Conservation (phyloP, 2,329 filamentous ascomycete genomes). For the Fusarium sp. region DNA sequence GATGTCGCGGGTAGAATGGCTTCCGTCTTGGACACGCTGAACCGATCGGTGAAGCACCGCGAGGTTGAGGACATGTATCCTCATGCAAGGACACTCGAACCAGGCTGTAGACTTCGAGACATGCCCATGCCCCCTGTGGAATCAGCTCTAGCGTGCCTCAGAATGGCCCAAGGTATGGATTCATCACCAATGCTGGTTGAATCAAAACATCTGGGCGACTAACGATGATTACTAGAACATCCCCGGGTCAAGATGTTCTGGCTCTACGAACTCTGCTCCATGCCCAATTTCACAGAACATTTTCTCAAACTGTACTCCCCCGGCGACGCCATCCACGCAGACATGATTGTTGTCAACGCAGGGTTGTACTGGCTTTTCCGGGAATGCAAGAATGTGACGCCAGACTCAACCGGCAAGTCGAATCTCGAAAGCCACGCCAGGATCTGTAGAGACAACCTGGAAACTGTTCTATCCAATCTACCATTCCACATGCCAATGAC, state of each 20-base stretch:
- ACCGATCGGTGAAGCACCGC: too few species aligned
- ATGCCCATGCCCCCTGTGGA: not conserved
- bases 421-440: constrained; percentile 14
- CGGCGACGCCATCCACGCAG: not conserved
- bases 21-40: not conserved
- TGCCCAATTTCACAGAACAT: not conserved
- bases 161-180: not conserved
- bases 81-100: not conserved
- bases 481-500: constrained; percentile 35
- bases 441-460: constrained; percentile 34
- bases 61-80: not conserved
- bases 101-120: not conserved
- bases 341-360: not conserved
- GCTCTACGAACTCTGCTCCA: not conserved
- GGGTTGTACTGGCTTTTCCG: not conserved
- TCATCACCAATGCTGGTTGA: not conserved
- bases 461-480: constrained; percentile 36
- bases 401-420: not conserved
- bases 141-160: not conserved
- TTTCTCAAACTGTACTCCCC: not conserved
- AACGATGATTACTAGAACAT: not conserved
- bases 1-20: constrained; percentile 37
- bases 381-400: not conserved
- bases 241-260: not conserved
- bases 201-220: too few species aligned